Evolutionary conservation across 805 yeast genomes (phyloP), one percentile per base, ranked within the genome.

Genomic region (Candida jianshihensis): DNA sequence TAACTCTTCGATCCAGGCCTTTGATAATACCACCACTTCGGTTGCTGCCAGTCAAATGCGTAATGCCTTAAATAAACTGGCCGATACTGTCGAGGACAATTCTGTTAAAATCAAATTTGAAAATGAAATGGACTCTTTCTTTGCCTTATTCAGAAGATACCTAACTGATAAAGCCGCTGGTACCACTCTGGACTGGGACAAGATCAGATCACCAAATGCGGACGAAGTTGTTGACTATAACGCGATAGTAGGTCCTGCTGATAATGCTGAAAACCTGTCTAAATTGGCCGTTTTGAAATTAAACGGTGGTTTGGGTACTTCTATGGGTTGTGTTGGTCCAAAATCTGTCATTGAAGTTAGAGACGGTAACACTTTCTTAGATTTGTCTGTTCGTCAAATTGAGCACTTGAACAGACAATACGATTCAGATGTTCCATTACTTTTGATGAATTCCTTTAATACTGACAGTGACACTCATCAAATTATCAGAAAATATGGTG

Each of bases 291-390:
- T 92, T 29, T 73, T 92, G 63, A 92, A 92, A 68, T 75, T 92
- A 60, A 92, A 92, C 60, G 98, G 98, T 71, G 98, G 98, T 30
- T 73, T 92, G 51, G 98, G 98, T 58, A 92, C 98, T 16, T 90
- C 97, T 9, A 92, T 92, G 98, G 98, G 98, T 40, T 92, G 98
- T 69, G 97, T 92, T 44, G 98, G 98, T 40, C 98, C 98, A 46
- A 89, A 89, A 65, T 85, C 96, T 19, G 95, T 92, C 48, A 92
- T 92, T 59, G 98, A 92, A 69, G 98, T 92, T 33, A 84, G 98
- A 64, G 98, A 92, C 53, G 97, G 97, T 43, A 94, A 92, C 73
- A 84, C 97, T 29, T 92, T 92, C 63, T 73, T 92, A 60, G 98
- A 92, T 62, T 75, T 92, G 51, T 73, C 96, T 32, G 98, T 92